Evolutionary conservation across 225 moss, liverwort and hornwort species (phyloP).

Genomic region (Pseudisothecium myosuroides): DNA sequence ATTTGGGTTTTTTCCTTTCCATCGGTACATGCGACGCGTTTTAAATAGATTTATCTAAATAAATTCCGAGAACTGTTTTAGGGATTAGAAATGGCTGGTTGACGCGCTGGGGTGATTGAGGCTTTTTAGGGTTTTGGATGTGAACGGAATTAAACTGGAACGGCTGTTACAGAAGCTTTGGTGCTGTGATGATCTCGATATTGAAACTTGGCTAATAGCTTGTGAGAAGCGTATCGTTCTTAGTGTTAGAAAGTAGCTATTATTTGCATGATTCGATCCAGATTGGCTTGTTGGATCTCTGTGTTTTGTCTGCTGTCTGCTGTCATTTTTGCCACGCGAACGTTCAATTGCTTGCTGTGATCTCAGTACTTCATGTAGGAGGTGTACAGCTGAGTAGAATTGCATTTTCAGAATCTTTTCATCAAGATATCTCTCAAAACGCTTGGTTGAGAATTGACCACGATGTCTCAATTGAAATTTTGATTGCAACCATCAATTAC

Average conservation of each 20-base stretch:
- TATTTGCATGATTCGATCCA: background rate
- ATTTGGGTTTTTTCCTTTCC: background rate
- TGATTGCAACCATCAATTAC: background rate
- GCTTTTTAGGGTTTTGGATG: background rate
- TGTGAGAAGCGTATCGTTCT: background rate
- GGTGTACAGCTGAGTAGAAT: background rate
- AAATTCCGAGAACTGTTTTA: background rate
- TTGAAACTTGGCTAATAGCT: background rate
- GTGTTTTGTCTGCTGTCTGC: background rate
- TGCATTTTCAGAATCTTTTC: background rate
- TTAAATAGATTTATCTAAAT: no score
- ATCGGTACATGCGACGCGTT: background rate
- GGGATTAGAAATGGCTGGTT: background rate
- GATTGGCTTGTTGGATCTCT: background rate
- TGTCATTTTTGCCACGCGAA: background rate
- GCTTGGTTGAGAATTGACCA: background rate
- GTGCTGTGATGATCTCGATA: background rate
- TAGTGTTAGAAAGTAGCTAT: background rate
- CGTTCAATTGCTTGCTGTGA: background rate
- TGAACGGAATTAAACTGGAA: background rate
- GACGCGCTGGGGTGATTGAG: background rate
- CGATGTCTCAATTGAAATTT: background rate
- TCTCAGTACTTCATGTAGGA: background rate
- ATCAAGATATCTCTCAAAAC: background rate
- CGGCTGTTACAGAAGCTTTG: background rate